Evolutionary conservation across 2,329 filamentous ascomycete genomes (phyloP), one percentile per base, ranked within the genome.

Genomic region (Ophiocordyceps camponoti-saundersi): DNA sequence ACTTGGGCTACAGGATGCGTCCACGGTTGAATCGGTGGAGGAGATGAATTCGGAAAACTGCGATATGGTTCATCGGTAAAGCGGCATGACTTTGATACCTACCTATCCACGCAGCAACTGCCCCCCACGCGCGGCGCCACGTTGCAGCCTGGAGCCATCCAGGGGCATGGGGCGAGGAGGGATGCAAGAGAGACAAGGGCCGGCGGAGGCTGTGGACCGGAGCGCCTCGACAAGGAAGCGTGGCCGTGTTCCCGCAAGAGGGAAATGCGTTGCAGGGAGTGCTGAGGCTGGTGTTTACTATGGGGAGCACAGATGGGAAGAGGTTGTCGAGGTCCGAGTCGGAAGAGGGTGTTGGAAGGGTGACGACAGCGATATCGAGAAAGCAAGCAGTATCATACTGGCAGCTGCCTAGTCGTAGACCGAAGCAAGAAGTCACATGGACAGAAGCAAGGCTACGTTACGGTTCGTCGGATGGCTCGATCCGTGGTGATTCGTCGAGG

Each of bases 11-110:
- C 43, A 44, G 4, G 36, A 40, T 44, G 45, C 49, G 44, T 44
- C 26, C 40, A 46, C 36, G 30, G 46, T 39, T 48, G 47, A 46
- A 44, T 44, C 47, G 40, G 42, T 29, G 30, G 34, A 48, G 40
- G 44, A 46, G 47, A 47, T 46, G 40, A 44, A 51, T 48, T 49
- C 47, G 20, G 26, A 42, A 46, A 47, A 47, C 47, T 48, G 48
- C 48, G 47, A 48, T 53, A 49, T 48, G 49, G 44, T 49, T 26
- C 48, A 46, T 49, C 45, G 46, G 44, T 49, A 15, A 49, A 45
- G 46, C 47, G 47, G 44, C 46, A 49, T 46, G 48, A 45, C 34
- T 44, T 32, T 42, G 36, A 40, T n/a, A 40, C 36, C 36, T 7
- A 40, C 6, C 36, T 40, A 29, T 29, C 26, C 11, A 40, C 36